Percentiles rank a stretch among this genome's conserved stretches.
Evolutionary conservation across 768 basidiomycete genomes (phyloP).

Genomic region (Chalciporus piperatus): DNA sequence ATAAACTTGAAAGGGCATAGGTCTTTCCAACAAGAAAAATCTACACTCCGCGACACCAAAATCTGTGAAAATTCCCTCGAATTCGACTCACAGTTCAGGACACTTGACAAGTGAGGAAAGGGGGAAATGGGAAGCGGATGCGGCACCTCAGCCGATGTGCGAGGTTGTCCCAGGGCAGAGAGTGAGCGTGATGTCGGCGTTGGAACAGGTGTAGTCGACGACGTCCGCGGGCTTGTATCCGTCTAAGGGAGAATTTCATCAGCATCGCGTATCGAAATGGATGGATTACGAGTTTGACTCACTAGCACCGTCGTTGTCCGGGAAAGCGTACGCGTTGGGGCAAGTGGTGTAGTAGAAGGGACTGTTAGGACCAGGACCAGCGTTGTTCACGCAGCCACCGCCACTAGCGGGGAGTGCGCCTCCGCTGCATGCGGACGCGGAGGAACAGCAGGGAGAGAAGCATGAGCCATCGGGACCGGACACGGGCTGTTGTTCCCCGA

Average conservation of each 20-base stretch:
- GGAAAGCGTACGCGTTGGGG: conserved; percentile 32
- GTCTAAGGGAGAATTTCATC: conserved; percentile 6
- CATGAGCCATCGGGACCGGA: conserved; percentile 25
- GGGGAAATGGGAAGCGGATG: background rate
- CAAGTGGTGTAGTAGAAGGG: conserved; percentile 27
- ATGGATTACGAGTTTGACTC: background rate
- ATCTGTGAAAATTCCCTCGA: background rate
- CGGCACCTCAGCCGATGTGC: background rate
- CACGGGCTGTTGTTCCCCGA: conserved; percentile 23
- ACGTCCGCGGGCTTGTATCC: conserved; percentile 28
- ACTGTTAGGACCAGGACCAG: conserved; percentile 30
- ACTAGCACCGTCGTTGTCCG: conserved; percentile 32
- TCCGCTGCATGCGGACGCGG: conserved; percentile 21
- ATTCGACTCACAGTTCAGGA: background rate
- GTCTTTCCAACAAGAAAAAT: too few relatives aligned
- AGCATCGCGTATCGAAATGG: background rate
- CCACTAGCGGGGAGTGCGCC: conserved; percentile 28
- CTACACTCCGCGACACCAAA: background rate
- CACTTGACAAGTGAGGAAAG: background rate
- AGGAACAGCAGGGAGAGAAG: conserved; percentile 31
- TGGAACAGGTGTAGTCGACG: conserved; percentile 29
- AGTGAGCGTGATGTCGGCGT: conserved; percentile 27
- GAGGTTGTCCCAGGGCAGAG: conserved; percentile 29
- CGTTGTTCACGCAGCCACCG: conserved; percentile 28
- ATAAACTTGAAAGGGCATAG: too few relatives aligned